Evolutionary conservation across 2,329 filamentous ascomycete genomes (phyloP).

Genomic region (Neofusicoccum parvum): DNA sequence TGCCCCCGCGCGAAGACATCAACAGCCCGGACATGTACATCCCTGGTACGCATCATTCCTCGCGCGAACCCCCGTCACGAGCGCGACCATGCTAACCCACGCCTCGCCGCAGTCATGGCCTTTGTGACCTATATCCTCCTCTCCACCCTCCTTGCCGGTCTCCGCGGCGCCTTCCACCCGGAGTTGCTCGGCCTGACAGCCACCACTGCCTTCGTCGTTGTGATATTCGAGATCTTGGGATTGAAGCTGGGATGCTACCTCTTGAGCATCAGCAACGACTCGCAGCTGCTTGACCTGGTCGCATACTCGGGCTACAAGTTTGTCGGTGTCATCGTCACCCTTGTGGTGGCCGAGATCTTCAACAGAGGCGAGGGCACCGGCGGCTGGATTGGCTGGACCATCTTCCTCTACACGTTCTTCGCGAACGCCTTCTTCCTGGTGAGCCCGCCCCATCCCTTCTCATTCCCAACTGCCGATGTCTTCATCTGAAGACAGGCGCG

Average conservation of each 20-base stretch:
- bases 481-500: not conserved
- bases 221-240: slow-evolving; percentile 84
- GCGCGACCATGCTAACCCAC: not conserved
- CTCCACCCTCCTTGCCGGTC: slow-evolving; percentile 84
- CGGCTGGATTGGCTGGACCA: slow-evolving; percentile 82
- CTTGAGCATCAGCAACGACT: slow-evolving; percentile 89
- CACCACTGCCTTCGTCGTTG: slow-evolving; percentile 77
- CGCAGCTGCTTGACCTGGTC: slow-evolving; percentile 88
- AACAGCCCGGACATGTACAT: slow-evolving; percentile 99
- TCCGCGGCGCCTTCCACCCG: slow-evolving; percentile 89
- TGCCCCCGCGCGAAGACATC: slow-evolving; percentile 90
- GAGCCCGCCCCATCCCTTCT: slow-evolving; percentile 38
- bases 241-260: slow-evolving; percentile 93
- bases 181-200: slow-evolving; percentile 90
- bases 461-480: not conserved
- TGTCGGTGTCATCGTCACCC: slow-evolving; percentile 89
- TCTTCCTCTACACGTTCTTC: slow-evolving; percentile 89
- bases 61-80: not conserved
- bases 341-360: slow-evolving; percentile 75
- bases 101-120: slow-evolving; percentile 70
- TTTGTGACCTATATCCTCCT: slow-evolving; percentile 96
- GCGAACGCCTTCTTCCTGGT: slow-evolving; percentile 96
- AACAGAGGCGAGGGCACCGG: slow-evolving; percentile 81
- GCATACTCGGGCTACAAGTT: slow-evolving; percentile 99
- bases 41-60: slow-evolving; percentile 48